These are phyloP conservation scores for Pholiota molesta DNA, from an alignment of 768 basidiomycete genomes.

Conservation along the genomic window DNA sequence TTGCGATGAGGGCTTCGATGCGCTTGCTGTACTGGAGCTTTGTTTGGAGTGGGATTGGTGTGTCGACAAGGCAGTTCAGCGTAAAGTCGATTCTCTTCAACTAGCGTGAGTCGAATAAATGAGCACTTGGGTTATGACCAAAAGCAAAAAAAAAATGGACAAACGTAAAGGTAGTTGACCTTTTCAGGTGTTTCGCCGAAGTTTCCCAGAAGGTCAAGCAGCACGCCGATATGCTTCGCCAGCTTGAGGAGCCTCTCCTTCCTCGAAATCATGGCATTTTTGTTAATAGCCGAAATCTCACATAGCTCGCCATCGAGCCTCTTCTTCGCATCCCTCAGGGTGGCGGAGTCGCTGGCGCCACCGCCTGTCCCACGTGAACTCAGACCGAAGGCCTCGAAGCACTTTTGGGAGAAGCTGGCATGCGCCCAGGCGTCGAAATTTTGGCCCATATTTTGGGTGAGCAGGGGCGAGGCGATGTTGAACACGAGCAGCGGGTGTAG, in stretches of 20 bases:
- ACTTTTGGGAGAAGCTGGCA: slow-evolving; percentile 5
- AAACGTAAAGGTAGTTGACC: slow-evolving; percentile 17
- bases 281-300: slow-evolving; percentile 8
- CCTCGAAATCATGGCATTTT: slow-evolving; percentile 9
- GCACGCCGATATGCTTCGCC: slow-evolving; percentile 4
- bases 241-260: slow-evolving; percentile 6
- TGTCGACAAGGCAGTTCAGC: slow-evolving; percentile 9
- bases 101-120: slow-evolving; percentile 1
- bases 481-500: background rate
- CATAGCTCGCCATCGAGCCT: slow-evolving; percentile 6
- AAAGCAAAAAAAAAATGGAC: background rate
- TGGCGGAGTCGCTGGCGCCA: background rate
- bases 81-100: slow-evolving; percentile 13
- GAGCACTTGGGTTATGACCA: background rate
- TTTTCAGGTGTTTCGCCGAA: slow-evolving; percentile 10
- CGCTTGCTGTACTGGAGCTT: slow-evolving; percentile 13
- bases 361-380: background rate
- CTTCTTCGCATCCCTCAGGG: slow-evolving; percentile 7
- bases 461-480: slow-evolving; percentile 5
- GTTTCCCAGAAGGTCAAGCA: slow-evolving; percentile 11
- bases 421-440: slow-evolving; percentile 8
- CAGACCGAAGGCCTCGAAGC: slow-evolving; percentile 4
- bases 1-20: slow-evolving; percentile 11
- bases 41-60: slow-evolving; percentile 3
- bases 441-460: background rate